Evolutionary conservation across 352 stramenopile species (phyloP).

Genomic region (Phytophthora agathidicida): DNA sequence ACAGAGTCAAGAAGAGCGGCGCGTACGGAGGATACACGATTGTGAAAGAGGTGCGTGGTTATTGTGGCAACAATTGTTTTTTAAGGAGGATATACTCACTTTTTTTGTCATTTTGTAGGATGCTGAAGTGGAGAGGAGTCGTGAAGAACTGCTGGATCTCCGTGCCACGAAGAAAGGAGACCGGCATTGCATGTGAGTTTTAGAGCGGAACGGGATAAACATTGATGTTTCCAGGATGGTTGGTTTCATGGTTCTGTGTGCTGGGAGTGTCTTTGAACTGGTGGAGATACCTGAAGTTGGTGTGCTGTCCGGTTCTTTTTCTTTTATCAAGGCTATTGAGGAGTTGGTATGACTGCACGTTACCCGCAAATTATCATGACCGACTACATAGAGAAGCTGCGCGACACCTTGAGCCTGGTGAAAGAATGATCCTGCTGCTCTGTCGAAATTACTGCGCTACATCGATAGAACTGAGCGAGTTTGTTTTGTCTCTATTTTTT

Average conservation of each 20-base stretch:
- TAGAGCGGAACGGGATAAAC: background rate
- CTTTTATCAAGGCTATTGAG: too few species aligned
- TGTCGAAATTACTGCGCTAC: too few species aligned
- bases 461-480: too few species aligned
- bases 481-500: too few species aligned
- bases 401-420: too few species aligned
- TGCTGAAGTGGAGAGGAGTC: constrained; percentile 64
- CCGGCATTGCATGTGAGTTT: constrained; percentile 78
- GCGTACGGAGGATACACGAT: constrained; percentile 88
- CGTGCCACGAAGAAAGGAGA: constrained; percentile 90
- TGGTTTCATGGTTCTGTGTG: too few species aligned
- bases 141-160: constrained; percentile 87
- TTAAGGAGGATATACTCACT: background rate
- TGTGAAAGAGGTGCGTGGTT: constrained; percentile 68
- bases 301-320: too few species aligned
- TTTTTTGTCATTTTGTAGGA: constrained; percentile 25
- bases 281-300: too few species aligned
- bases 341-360: too few species aligned
- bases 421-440: too few species aligned
- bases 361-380: too few species aligned
- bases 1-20: constrained; percentile 85
- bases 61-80: background rate
- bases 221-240: background rate
- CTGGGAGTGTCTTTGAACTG: background rate
- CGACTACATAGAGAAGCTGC: too few species aligned